phyloP scores from a whole-genome alignment of 163 green algal species.

The Smithsoniella earleae region DNA sequence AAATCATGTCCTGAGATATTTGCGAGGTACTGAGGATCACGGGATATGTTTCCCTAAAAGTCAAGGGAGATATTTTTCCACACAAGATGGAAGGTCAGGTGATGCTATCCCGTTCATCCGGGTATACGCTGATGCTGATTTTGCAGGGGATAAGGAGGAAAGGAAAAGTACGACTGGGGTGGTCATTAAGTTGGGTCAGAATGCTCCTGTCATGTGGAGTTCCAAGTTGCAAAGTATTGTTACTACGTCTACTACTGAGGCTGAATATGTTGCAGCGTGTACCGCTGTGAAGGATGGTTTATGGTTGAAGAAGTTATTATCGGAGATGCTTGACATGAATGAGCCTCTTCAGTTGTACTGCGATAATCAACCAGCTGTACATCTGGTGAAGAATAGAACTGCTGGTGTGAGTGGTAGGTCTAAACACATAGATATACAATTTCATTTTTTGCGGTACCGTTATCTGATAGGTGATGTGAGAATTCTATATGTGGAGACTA shows the following conservation, averaged over 20 bases:
- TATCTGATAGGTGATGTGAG: not conserved
- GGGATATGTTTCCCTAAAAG: conserved; percentile 32
- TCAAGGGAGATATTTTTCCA: too few species aligned
- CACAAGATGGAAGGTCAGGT: too few species aligned
- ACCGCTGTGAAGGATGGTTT: conserved; percentile 37
- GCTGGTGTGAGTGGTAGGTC: not conserved
- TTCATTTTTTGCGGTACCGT: not conserved
- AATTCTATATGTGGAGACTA: not conserved
- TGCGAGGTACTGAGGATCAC: conserved; percentile 30
- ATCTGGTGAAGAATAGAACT: conserved; percentile 32
- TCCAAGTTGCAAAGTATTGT: conserved; percentile 44
- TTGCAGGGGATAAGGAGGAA: conserved; percentile 33
- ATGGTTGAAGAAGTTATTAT: conserved; percentile 38
- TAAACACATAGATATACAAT: conserved; percentile 20
- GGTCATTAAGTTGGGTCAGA: conserved; percentile 36
- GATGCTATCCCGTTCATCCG: not conserved
- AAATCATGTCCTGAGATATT: conserved; percentile 39
- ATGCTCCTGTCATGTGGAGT: conserved; percentile 39
- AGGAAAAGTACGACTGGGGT: conserved; percentile 40
- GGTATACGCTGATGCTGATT: conserved; percentile 42
- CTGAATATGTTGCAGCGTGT: conserved; percentile 48
- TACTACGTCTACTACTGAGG: conserved; percentile 39
- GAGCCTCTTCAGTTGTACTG: conserved; percentile 15
- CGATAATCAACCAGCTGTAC: conserved; percentile 36
- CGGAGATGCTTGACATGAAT: conserved; percentile 31